Evolutionary conservation across 202 grass and related monocot genomes (phyloP).

Genomic region (Zoysia matrella): DNA sequence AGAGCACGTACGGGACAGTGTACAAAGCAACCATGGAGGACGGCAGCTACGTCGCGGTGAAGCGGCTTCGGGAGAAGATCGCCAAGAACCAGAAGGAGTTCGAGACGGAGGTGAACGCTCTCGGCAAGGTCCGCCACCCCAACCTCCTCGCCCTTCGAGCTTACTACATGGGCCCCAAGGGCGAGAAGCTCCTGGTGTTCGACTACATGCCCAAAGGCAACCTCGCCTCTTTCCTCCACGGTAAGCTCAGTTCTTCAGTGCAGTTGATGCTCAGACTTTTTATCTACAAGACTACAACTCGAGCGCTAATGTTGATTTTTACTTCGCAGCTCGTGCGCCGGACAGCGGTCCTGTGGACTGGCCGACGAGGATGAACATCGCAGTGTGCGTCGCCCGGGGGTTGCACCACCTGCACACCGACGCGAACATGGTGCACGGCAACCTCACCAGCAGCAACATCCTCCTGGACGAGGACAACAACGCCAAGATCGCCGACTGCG

Average conservation of each 20-base stretch:
- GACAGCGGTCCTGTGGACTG: slow-evolving; percentile 65
- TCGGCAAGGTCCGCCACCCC: slow-evolving; percentile 80
- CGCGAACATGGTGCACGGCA: slow-evolving; percentile 81
- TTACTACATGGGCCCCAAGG: slow-evolving; percentile 85
- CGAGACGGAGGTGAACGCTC: slow-evolving; percentile 71
- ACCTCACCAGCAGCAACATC: slow-evolving; percentile 86
- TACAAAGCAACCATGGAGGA: slow-evolving; percentile 96
- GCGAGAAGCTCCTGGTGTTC: slow-evolving; percentile 95
- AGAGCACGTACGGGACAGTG: slow-evolving; percentile 96
- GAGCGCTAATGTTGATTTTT: background rate
- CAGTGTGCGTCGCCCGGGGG: slow-evolving; percentile 64
- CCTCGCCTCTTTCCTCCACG: slow-evolving; percentile 88
- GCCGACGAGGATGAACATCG: slow-evolving; percentile 81
- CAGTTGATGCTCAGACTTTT: background rate
- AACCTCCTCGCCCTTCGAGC: slow-evolving; percentile 84
- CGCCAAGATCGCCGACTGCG: slow-evolving; percentile 73
- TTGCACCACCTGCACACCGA: slow-evolving; percentile 78
- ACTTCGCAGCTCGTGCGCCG: slow-evolving; percentile 68
- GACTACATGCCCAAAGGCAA: slow-evolving; percentile 95
- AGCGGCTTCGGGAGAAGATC: slow-evolving; percentile 89
- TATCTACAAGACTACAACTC: background rate
- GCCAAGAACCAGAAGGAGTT: slow-evolving; percentile 94
- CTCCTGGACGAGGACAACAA: slow-evolving; percentile 71
- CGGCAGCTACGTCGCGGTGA: slow-evolving; percentile 86
- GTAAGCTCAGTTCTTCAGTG: slow-evolving; percentile 32